Percentiles rank a stretch among this genome's conserved stretches.
These are phyloP conservation scores for rapeseed (Brassica napus) DNA, from an alignment of 345 rosid species.

Conservation along the genomic window Da-Ae NC_063440.1:2824501-2825000, in stretches of 20 bases:
- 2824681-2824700: constrained; percentile 48
- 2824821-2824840: constrained; percentile 29
- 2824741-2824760: constrained; percentile 32
- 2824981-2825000: neutral
- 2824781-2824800: constrained; percentile 16
- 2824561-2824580: constrained; percentile 88
- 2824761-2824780: constrained; percentile 12
- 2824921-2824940: neutral
- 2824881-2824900: neutral
- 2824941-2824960: neutral
- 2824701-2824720: constrained; percentile 41
- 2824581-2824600: constrained; percentile 95
- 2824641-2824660: constrained; percentile 79
- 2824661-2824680: constrained; percentile 56
- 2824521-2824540: constrained; percentile 90
- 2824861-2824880: neutral
- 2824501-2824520: constrained; percentile 96
- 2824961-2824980: neutral
- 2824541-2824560: constrained; percentile 57
- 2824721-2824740: constrained; percentile 35
- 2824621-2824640: constrained; percentile 87
- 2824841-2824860: constrained; percentile 11
- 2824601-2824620: constrained; percentile 92
- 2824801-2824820: neutral
- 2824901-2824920: neutral